Evolutionary conservation across 2,329 filamentous ascomycete species (phyloP), one percentile per base, ranked within the genome.

Genomic region (Didymellaceae sp.): DNA sequence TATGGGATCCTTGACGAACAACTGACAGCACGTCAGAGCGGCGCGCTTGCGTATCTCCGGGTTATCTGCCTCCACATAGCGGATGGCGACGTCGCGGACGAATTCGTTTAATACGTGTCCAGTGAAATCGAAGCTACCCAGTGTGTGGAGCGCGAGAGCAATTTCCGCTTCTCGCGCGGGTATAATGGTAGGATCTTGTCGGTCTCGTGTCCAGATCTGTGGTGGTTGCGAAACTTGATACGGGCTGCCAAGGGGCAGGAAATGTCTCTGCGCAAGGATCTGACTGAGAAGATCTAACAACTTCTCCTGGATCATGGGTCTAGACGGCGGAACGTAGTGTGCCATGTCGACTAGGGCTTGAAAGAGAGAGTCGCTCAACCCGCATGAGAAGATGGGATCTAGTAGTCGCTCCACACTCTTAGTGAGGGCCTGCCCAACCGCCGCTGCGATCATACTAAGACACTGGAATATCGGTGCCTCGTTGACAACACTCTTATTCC

Each of bases 281-380:
- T 93, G 86, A 73, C 94, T 97, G 30, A 99, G 82, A 83, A 99
- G 92, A 67, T 99, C 91, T 10, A 99, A 82, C 18, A 99, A 78
- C 62, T 94, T 87, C 66, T 97, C 93, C 68, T 99, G 94, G 31
- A 99, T 97, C 6, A 86, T 92, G 2, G 89, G 83, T 69, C 96
- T 94, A 49, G 97, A 91, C 0, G 95, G 91, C 0, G 93, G 94
- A 37, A 99, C 97, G 70, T 99, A 97, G 69, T 97, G 96, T 21
- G 94, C 94, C 90, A 99, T 97, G 67, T 99, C 95, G 17, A 97
- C 92, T 45, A 99, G 80, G 2, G 95, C 95, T 70, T 97, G 92
- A 0, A 93, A 97, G 18, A 99, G 82, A 60, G 95, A 94, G 48
- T 93, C 89, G 28, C 91, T 97, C 43, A 99, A 80, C 39, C 96